Base-by-base conservation (phyloP, 2,329 filamentous ascomycete genomes). In the Fusarium incarnatum region DNA sequence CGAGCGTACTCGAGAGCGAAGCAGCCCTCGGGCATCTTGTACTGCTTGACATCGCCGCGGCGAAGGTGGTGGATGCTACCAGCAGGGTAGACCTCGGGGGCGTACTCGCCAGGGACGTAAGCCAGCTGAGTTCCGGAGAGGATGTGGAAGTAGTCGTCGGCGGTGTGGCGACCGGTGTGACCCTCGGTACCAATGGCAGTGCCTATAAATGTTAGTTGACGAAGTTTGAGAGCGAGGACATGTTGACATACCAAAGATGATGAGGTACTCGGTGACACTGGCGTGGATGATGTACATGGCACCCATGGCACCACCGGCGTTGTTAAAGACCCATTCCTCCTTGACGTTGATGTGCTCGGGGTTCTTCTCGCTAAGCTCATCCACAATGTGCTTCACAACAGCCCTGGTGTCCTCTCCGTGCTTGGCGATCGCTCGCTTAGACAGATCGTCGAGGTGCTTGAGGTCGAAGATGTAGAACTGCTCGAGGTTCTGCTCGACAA, bases 111-210 rank as follows among this genome's bases (percentile, higher is more conserved):
- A 4, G 90, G 88, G 7, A 88, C 85, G 84, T 94, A 94, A 70
- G 93, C 92, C 75, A 88, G 85, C 82, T 97, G 90, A 74, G 90
- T 89, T 74, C 94, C 94, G 34, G 85, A 84, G 32, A 97, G 86
- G 84, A 97, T 97, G 85, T 94, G 89, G 86, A 97, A 97, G 86
- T 96, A 97, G 85, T 97, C 94, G 82, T 97, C 92, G 18, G 94
- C 94, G 15, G 93, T 95, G 86, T 97, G 94, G 53, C 94, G 92
- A 70, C 94, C 94, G 2, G 89, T 89, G 85, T 97, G 94, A 67
- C 94, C 94, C 81, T 97, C 94, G 15, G 94, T 97, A 74, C 94
- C 94, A 73, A 94, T 82, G 12, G 92, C 87, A 2, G 92, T 93
- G 79, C 93, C 79, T 78, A 40, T 22, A 28, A 47, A 20, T 47